These are phyloP conservation scores for Paraconiothyrium brasiliense DNA, from an alignment of 2,329 filamentous ascomycete species.

Conservation along the genomic window DNA sequence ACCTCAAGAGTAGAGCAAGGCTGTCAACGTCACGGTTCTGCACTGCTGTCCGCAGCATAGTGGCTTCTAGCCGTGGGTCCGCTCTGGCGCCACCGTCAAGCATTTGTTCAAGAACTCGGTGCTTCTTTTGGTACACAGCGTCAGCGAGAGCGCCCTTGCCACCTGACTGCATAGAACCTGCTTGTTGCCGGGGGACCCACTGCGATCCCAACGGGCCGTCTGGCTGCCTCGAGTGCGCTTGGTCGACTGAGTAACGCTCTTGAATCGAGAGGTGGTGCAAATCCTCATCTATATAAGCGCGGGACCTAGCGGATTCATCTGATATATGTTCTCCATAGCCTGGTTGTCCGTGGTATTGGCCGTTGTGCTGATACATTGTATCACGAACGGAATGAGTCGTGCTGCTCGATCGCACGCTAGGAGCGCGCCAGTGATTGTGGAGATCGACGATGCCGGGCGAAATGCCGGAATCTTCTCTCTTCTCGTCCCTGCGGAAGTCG, in stretches of 20 bases:
- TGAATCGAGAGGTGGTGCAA: constrained; percentile 33
- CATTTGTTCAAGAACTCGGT: constrained; percentile 60
- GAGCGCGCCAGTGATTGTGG: constrained; percentile 40
- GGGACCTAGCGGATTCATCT: constrained; percentile 33
- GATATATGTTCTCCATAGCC: constrained; percentile 35
- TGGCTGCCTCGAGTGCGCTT: constrained; percentile 17
- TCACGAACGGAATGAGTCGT: constrained; percentile 33
- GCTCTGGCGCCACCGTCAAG: constrained; percentile 44
- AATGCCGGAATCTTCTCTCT: constrained; percentile 16
- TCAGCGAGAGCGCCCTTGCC: constrained; percentile 58
- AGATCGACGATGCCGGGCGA: constrained; percentile 34
- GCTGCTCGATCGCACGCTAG: constrained; percentile 39
- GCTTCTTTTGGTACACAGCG: constrained; percentile 70
- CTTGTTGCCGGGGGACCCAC: constrained; percentile 34
- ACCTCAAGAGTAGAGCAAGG: constrained; percentile 37
- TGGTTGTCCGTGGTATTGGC: constrained; percentile 32
- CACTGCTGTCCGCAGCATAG: constrained; percentile 42
- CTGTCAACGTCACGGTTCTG: constrained; percentile 44
- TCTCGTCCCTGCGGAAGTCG: constrained; percentile 21
- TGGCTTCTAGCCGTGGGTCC: constrained; percentile 41
- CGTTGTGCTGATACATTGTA: constrained; percentile 35
- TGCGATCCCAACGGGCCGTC: constrained; percentile 22
- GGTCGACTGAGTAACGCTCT: constrained; percentile 30
- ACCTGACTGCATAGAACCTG: constrained; percentile 39
- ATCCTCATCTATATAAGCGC: constrained; percentile 36